These are phyloP conservation scores for Geum urbanum DNA, from an alignment of 306 rosid genomes.

Conservation along the genomic window DNA sequence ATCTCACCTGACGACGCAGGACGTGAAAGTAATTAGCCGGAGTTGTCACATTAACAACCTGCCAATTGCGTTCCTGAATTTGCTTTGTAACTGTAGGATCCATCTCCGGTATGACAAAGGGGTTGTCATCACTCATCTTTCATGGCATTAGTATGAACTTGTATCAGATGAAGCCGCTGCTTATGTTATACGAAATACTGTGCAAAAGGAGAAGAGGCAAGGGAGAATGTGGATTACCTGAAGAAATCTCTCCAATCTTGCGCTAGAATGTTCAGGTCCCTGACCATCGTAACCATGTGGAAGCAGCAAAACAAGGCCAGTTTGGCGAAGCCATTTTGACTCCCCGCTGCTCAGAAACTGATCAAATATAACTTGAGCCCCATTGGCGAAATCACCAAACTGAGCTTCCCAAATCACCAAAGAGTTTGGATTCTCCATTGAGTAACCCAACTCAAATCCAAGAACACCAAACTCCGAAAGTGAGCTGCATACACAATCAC, in stretches of 20 bases:
- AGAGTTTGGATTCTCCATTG: slow-evolving; percentile 94
- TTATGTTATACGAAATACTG: background rate
- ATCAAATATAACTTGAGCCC: slow-evolving; percentile 95
- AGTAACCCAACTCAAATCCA: slow-evolving; percentile 95
- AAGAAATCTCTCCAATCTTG: slow-evolving; percentile 82
- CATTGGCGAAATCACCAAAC: slow-evolving; percentile 96
- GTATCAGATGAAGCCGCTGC: slow-evolving; percentile 8
- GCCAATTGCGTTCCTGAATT: slow-evolving; percentile 98
- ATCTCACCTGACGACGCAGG: slow-evolving; percentile 71
- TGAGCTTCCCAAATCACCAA: slow-evolving; percentile 97
- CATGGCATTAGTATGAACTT: slow-evolving; percentile 30
- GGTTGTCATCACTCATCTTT: slow-evolving; percentile 98
- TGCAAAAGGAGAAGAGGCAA: background rate
- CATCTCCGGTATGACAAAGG: slow-evolving; percentile 88
- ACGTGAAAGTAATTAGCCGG: slow-evolving; percentile 98
- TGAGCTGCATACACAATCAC: slow-evolving; percentile 52
- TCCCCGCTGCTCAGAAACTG: slow-evolving; percentile 92
- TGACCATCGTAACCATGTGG: slow-evolving; percentile 98
- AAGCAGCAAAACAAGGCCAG: slow-evolving; percentile 85
- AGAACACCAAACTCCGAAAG: slow-evolving; percentile 95
- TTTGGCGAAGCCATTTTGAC: slow-evolving; percentile 95
- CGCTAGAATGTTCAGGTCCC: slow-evolving; percentile 98
- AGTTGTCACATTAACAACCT: slow-evolving; percentile 92
- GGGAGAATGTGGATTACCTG: slow-evolving; percentile 43
- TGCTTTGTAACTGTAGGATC: slow-evolving; percentile 81